Evolutionary conservation across 2,329 filamentous ascomycete species (phyloP).

Genomic region (Teratosphaeria gauchensis): DNA sequence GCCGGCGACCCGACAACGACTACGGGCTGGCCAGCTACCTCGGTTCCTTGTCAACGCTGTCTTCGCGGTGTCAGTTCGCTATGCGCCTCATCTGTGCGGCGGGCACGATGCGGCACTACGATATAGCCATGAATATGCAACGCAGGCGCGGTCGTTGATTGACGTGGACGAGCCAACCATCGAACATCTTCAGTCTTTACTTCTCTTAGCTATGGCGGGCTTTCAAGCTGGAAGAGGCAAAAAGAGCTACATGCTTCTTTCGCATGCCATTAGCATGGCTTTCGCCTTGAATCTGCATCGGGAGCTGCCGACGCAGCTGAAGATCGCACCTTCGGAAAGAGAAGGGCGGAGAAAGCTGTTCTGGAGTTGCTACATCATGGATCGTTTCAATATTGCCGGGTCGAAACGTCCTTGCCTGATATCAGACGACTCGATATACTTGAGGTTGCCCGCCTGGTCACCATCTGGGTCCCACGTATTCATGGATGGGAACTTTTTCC

Average conservation of each 20-base stretch:
- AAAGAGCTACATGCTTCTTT: conserved; percentile 77
- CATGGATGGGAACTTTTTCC: conserved; percentile 71
- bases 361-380: conserved; percentile 81
- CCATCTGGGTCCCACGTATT: conserved; percentile 51
- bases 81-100: conserved; percentile 54
- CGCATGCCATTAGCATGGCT: conserved; percentile 72
- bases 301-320: conserved; percentile 56
- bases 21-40: conserved; percentile 58
- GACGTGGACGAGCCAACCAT: conserved; percentile 75
- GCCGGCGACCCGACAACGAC: conserved; percentile 58
- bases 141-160: conserved; percentile 58
- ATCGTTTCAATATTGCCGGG: conserved; percentile 72
- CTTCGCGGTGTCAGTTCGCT: conserved; percentile 47
- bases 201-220: conserved; percentile 66
- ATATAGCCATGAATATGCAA: conserved; percentile 62
- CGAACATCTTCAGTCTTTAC: conserved; percentile 63
- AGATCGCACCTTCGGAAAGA: conserved; percentile 57
- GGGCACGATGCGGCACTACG: conserved; percentile 59
- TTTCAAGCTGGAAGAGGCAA: conserved; percentile 71
- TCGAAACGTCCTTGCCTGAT: conserved; percentile 75
- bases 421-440: conserved; percentile 62
- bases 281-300: conserved; percentile 73
- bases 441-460: conserved; percentile 68
- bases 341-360: conserved; percentile 73
- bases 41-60: conserved; percentile 43